Conservation (phyloP, 352 stramenopile genomes). For the Peronosclerospora sorghi region DNA sequence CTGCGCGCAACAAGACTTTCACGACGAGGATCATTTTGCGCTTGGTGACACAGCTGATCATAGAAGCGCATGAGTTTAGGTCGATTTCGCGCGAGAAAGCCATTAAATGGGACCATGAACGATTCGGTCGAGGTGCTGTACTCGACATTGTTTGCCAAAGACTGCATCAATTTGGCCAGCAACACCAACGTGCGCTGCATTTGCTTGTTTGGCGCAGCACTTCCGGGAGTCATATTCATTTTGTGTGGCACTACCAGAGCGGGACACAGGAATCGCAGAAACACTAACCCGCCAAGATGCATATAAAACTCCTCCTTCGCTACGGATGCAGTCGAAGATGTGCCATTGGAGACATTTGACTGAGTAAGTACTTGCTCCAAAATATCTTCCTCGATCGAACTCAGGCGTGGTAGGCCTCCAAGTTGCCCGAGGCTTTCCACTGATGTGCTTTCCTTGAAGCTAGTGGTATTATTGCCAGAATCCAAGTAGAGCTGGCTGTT, state of each 20-base stretch:
- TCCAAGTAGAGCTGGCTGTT: constrained; percentile 15
- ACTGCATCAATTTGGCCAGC: constrained; percentile 73
- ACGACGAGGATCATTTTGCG: constrained; percentile 44
- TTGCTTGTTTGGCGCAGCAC: constrained; percentile 24
- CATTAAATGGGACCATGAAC: constrained; percentile 75
- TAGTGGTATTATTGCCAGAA: constrained; percentile 17
- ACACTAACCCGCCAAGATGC: constrained; percentile 65
- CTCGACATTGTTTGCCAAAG: constrained; percentile 68
- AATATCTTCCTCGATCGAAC: constrained; percentile 40
- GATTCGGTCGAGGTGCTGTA: constrained; percentile 45
- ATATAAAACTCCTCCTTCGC: constrained; percentile 65
- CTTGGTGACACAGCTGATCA: constrained; percentile 62
- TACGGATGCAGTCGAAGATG: constrained; percentile 11
- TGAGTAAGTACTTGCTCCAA: constrained; percentile 21
- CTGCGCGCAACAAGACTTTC: constrained; percentile 50
- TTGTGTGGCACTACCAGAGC: constrained; percentile 67
- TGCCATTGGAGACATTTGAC: constrained; percentile 14
- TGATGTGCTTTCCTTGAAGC: constrained; percentile 25
- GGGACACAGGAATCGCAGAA: constrained; percentile 69
- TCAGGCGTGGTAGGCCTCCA: constrained; percentile 35
- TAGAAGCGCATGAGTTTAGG: constrained; percentile 56
- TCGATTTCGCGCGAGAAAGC: constrained; percentile 51
- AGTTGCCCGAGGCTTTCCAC: constrained; percentile 18
- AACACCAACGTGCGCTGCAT: constrained; percentile 64
- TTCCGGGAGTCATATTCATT: constrained; percentile 46